phyloP scores from a whole-genome alignment of 768 basidiomycete species.

The Tubosaeta brunneosetosa region DNA sequence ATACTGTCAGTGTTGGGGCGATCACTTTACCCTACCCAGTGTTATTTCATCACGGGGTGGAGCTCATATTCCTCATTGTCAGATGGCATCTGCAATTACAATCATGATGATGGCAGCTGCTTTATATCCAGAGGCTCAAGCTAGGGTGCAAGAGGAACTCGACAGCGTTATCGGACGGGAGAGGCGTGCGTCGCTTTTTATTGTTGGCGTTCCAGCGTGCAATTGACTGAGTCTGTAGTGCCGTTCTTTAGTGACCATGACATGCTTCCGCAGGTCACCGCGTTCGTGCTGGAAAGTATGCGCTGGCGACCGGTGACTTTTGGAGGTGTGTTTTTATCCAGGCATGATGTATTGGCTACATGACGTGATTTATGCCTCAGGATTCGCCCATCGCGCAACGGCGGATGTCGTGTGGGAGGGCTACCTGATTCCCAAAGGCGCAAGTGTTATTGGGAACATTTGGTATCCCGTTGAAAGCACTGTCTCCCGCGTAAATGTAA shows the following conservation, averaged over 20 bases:
- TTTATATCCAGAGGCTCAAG: slow-evolving; percentile 46
- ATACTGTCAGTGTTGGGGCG: slow-evolving; percentile 29
- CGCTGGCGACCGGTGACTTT: slow-evolving; percentile 37
- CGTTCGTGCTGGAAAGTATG: slow-evolving; percentile 34
- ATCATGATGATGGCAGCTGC: slow-evolving; percentile 53
- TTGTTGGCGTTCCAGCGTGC: background rate
- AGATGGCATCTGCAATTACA: slow-evolving; percentile 46
- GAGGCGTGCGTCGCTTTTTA: slow-evolving; percentile 13
- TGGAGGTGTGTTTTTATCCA: slow-evolving; percentile 25
- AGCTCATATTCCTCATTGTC: background rate
- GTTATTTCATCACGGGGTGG: background rate
- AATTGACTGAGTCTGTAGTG: slow-evolving; percentile 18
- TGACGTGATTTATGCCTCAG: slow-evolving; percentile 29
- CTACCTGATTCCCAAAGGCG: slow-evolving; percentile 39
- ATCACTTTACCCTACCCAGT: background rate
- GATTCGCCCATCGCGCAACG: slow-evolving; percentile 58
- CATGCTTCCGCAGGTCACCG: slow-evolving; percentile 32
- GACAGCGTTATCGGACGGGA: slow-evolving; percentile 45
- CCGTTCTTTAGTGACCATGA: slow-evolving; percentile 35
- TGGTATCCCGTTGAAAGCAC: slow-evolving; percentile 14
- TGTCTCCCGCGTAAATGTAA: background rate
- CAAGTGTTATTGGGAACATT: slow-evolving; percentile 35
- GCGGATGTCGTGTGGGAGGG: slow-evolving; percentile 43
- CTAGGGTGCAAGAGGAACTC: slow-evolving; percentile 47
- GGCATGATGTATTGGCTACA: background rate